These are phyloP conservation scores for Talaromyces sp. DNA, from an alignment of 2,329 filamentous ascomycete genomes.

Conservation along the genomic window DNA sequence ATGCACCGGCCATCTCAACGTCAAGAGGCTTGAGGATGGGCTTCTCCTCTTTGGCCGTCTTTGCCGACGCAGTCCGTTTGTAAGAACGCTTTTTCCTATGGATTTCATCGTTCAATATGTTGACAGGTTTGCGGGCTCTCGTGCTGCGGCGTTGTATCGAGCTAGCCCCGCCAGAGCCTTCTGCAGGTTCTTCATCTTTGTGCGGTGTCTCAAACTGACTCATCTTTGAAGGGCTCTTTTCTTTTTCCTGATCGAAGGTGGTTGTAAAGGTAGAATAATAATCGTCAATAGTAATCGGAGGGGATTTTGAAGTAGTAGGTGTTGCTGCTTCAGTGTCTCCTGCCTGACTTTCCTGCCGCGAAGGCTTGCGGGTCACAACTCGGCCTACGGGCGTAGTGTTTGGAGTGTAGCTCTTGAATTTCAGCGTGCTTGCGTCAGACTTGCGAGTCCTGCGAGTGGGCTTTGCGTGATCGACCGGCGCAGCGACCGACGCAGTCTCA, in stretches of 20 bases:
- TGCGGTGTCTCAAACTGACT: conserved; percentile 4
- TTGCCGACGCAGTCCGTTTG: not conserved
- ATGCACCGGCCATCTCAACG: not conserved
- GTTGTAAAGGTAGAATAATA: not conserved
- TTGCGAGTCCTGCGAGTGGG: conserved; percentile 9
- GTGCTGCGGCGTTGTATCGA: conserved; percentile 11
- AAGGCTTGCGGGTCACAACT: conserved; percentile 1
- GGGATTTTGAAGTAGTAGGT: conserved; percentile 1
- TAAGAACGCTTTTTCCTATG: not conserved
- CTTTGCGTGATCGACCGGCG: not conserved
- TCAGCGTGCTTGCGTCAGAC: conserved; percentile 5
- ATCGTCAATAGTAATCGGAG: conserved; percentile 5
- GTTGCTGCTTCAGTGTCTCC: conserved; percentile 1
- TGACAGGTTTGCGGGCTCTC: conserved; percentile 7
- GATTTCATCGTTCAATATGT: not conserved
- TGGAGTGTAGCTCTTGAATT: conserved; percentile 10
- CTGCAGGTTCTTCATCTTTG: not conserved
- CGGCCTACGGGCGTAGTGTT: conserved; percentile 5
- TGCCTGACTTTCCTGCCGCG: conserved; percentile 2
- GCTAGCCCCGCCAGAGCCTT: not conserved
- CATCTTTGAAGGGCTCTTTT: not conserved
- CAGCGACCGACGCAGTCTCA: not conserved
- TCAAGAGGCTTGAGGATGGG: not conserved
- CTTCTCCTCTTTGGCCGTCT: not conserved
- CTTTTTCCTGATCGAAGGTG: conserved; percentile 2